A percentile compares a stretch with the other conserved stretches of the same genome.
These are phyloP conservation scores for Neocucurbitaria cava DNA, from an alignment of 2,329 filamentous ascomycete species.

Conservation along the genomic window DNA sequence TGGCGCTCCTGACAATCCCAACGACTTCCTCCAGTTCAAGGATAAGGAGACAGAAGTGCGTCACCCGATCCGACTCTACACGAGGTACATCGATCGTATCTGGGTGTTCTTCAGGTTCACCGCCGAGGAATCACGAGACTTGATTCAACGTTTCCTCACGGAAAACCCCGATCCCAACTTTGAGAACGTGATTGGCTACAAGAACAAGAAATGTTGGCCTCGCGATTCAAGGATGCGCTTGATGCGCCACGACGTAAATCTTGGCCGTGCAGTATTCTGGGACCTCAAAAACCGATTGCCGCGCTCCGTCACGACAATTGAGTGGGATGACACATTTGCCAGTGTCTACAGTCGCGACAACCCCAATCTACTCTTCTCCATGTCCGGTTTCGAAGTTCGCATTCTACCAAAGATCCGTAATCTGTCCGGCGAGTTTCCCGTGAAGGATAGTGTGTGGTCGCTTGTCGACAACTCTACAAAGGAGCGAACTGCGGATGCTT, in stretches of 20 bases:
- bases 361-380: conserved; percentile 94
- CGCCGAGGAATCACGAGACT: conserved; percentile 90
- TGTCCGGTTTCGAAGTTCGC: conserved; percentile 97
- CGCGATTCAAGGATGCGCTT: conserved; percentile 96
- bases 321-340: conserved; percentile 98
- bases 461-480: conserved; percentile 96
- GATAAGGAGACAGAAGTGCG: conserved; percentile 90
- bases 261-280: conserved; percentile 98
- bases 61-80: conserved; percentile 97
- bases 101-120: conserved; percentile 97
- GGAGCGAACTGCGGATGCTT: conserved; percentile 95
- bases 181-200: conserved; percentile 98
- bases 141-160: conserved; percentile 97
- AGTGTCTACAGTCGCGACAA: conserved; percentile 99
- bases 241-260: conserved; percentile 98
- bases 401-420: conserved; percentile 97
- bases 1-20: conserved; percentile 89
- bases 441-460: conserved; percentile 98
- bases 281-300: conserved; percentile 97
- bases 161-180: conserved; percentile 99
- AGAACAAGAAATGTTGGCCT: conserved; percentile 99
- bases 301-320: conserved; percentile 92
- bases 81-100: conserved; percentile 95
- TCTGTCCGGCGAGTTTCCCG: conserved; percentile 92
- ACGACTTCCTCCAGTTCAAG: conserved; percentile 97